A percentile compares a stretch with the other conserved stretches of the same genome.
Evolutionary conservation across 2,329 filamentous ascomycete genomes (phyloP).

Genomic region (Cladorrhinum sp.): DNA sequence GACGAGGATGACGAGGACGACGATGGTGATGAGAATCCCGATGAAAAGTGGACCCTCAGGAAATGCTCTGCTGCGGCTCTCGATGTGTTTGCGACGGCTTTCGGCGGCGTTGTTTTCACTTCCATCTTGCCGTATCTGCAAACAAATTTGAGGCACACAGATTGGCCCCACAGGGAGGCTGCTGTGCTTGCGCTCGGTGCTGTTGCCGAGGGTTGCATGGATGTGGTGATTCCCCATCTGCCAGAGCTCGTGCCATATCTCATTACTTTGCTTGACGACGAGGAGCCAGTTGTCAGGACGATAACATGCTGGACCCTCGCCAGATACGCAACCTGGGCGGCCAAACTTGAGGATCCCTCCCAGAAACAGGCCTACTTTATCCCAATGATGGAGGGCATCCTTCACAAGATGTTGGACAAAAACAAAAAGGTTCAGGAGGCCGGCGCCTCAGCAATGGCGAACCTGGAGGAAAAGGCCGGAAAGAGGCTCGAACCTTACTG

Average conservation of each 20-base stretch:
- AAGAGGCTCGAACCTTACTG: constrained; percentile 80
- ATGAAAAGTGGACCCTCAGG: constrained; percentile 90
- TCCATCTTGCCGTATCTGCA: constrained; percentile 90
- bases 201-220: constrained; percentile 91
- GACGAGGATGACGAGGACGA: constrained; percentile 68
- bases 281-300: constrained; percentile 86
- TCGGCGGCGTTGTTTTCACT: constrained; percentile 82
- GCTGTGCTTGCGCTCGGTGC: constrained; percentile 92
- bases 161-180: constrained; percentile 92
- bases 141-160: constrained; percentile 78
- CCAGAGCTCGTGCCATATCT: constrained; percentile 89
- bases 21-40: constrained; percentile 77
- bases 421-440: constrained; percentile 99
- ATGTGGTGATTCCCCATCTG: constrained; percentile 83
- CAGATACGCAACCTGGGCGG: constrained; percentile 89
- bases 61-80: constrained; percentile 96
- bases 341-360: constrained; percentile 63
- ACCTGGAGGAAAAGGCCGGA: constrained; percentile 89
- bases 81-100: constrained; percentile 90
- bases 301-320: constrained; percentile 98
- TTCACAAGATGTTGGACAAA: constrained; percentile 90
- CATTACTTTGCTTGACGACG: constrained; percentile 77
- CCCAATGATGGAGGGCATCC: constrained; percentile 94
- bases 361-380: constrained; percentile 80
- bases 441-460: constrained; percentile 91